phyloP scores from a whole-genome alignment of 306 rosid species.

The Acacia crassicarpa region DNA sequence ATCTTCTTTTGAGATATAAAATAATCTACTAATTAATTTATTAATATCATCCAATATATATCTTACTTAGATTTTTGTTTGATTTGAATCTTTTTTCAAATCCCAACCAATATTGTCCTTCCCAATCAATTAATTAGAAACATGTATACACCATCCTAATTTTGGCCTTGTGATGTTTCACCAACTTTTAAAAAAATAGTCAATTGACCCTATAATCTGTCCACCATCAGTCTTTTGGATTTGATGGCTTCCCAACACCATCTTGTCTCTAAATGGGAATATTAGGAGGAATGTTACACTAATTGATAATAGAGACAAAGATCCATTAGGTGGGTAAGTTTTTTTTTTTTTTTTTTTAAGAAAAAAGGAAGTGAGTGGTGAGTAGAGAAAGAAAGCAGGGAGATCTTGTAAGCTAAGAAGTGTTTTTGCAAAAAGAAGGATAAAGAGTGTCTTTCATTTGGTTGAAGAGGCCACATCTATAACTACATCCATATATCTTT shows the following conservation, averaged over 20 bases:
- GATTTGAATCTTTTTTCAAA: constrained; percentile 22
- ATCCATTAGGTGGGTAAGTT: neutral
- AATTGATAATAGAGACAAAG: neutral
- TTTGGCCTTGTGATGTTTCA: neutral
- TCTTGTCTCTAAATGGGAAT: neutral
- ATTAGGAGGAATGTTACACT: neutral
- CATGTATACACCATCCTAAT: neutral
- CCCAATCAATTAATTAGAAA: neutral
- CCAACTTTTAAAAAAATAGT: neutral
- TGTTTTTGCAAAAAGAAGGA: constrained; percentile 15
- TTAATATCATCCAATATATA: constrained; percentile 8
- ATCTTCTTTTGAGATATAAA: constrained; percentile 23
- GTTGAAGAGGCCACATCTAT: constrained; percentile 28
- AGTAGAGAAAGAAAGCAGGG: constrained; percentile 1
- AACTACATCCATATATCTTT: neutral
- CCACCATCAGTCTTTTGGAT: neutral
- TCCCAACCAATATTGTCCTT: constrained; percentile 41
- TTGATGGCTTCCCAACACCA: neutral
- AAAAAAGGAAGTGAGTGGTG: neutral
- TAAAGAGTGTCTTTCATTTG: constrained; percentile 48
- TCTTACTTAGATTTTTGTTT: constrained; percentile 2
- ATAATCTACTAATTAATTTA: neutral
- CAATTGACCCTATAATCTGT: neutral
- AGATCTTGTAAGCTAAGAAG: constrained; percentile 52
- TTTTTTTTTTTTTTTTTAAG: neutral